Evolutionary conservation across 2,329 filamentous ascomycete species (phyloP).

Genomic region (Ramularia endophylla): DNA sequence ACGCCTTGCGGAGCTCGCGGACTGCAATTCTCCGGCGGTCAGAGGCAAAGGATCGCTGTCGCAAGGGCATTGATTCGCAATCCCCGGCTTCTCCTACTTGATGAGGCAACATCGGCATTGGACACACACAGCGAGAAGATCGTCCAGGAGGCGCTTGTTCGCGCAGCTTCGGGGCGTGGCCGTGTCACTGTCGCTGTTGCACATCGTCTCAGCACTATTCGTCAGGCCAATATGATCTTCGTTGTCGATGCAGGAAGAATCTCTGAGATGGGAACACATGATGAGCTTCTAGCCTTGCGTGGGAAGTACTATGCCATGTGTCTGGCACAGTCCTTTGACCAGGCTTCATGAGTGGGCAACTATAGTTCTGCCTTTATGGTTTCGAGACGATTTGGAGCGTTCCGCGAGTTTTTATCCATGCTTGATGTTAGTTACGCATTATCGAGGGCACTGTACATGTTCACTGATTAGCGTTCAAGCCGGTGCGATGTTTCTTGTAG

Average conservation of each 20-base stretch:
- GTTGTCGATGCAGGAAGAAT: conserved; percentile 36
- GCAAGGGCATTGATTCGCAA: conserved; percentile 50
- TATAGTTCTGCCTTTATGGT: no score
- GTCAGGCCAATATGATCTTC: conserved; percentile 35
- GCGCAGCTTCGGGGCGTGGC: conserved; percentile 29
- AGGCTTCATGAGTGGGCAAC: conserved; percentile 9
- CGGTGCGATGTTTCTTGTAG: no score
- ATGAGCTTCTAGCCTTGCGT: conserved; percentile 32
- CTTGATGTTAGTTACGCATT: no score
- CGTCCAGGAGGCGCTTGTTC: conserved; percentile 63
- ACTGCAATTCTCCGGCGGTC: conserved; percentile 47
- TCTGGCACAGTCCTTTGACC: conserved; percentile 38
- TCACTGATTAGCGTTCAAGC: no score
- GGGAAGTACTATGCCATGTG: conserved; percentile 43
- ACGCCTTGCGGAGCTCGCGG: conserved; percentile 48
- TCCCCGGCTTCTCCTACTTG: conserved; percentile 50
- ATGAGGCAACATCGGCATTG: conserved; percentile 55
- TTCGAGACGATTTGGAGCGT: no score
- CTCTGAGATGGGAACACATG: conserved; percentile 35
- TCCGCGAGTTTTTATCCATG: no score
- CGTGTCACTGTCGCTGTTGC: conserved; percentile 39
- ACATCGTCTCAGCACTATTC: conserved; percentile 36
- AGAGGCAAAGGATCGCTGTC: conserved; percentile 52
- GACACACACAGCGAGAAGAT: conserved; percentile 62
- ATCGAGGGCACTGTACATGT: no score